A percentile compares a stretch with the other conserved stretches of the same genome.
Evolutionary conservation across 352 stramenopile genomes (phyloP).

Genomic region (Globisporangium nunn): DNA sequence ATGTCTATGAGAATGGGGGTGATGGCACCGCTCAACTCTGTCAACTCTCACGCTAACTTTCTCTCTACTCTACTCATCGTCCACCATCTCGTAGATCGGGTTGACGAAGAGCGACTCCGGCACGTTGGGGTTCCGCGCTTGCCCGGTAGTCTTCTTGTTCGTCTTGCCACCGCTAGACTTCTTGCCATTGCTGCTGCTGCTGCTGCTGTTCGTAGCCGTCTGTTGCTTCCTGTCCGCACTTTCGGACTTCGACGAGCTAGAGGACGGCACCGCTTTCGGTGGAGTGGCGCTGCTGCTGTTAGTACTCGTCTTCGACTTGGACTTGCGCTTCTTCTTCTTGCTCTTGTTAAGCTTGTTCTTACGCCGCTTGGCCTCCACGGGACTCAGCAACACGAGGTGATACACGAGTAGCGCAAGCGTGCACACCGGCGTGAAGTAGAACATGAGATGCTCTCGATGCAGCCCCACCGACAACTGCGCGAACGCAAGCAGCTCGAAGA

Average conservation of each 20-base stretch:
- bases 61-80: constrained; percentile 8
- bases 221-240: background rate
- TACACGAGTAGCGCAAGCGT: constrained; percentile 44
- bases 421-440: constrained; percentile 39
- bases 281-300: constrained; percentile 5
- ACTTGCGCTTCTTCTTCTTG: constrained; percentile 54
- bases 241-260: background rate
- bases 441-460: constrained; percentile 41
- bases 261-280: background rate
- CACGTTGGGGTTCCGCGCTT: constrained; percentile 10
- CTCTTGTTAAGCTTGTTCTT: constrained; percentile 45
- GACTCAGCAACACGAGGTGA: constrained; percentile 39
- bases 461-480: constrained; percentile 40
- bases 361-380: constrained; percentile 42
- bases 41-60: background rate
- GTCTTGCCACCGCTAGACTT: constrained; percentile 7
- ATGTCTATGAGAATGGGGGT: background rate
- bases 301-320: constrained; percentile 14
- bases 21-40: background rate
- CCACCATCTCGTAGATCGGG: constrained; percentile 15
- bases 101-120: constrained; percentile 17
- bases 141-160: constrained; percentile 14
- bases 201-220: background rate
- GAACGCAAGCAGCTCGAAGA: constrained; percentile 35
- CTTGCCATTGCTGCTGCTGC: background rate